Conservation (phyloP, 73 alveolate species). For the Tetrahymena malaccensis region DNA sequence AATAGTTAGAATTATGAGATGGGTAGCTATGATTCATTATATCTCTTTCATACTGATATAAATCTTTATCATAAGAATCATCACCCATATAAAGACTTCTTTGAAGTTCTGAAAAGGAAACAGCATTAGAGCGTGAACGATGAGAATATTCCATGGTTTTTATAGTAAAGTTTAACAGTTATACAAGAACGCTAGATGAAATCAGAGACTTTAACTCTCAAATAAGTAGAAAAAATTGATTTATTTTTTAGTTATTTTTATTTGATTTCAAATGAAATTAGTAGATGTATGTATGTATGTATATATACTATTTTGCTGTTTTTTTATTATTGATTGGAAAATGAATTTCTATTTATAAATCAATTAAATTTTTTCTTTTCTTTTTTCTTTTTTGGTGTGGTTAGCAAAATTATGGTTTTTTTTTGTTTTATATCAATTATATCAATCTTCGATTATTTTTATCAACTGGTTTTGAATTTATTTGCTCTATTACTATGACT, state of each 20-base stretch:
- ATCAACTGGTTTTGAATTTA: background rate
- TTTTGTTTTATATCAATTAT: background rate
- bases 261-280: background rate
- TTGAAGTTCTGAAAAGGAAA: background rate
- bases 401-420: background rate
- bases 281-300: background rate
- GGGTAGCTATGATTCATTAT: background rate
- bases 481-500: background rate
- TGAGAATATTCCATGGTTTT: background rate
- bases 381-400: background rate
- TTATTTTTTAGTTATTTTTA: background rate
- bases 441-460: background rate
- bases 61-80: background rate
- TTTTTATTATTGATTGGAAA: background rate
- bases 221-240: background rate
- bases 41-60: background rate
- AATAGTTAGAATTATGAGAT: background rate
- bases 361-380: background rate
- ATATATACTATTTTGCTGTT: background rate
- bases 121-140: background rate
- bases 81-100: background rate
- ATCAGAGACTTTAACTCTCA: background rate
- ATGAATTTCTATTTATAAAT: background rate
- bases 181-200: background rate
- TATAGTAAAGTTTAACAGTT: background rate